These are phyloP conservation scores for Coemansia sp. DNA, from an alignment of 192 early-diverging fungal genomes.

Conservation along the genomic window DNA sequence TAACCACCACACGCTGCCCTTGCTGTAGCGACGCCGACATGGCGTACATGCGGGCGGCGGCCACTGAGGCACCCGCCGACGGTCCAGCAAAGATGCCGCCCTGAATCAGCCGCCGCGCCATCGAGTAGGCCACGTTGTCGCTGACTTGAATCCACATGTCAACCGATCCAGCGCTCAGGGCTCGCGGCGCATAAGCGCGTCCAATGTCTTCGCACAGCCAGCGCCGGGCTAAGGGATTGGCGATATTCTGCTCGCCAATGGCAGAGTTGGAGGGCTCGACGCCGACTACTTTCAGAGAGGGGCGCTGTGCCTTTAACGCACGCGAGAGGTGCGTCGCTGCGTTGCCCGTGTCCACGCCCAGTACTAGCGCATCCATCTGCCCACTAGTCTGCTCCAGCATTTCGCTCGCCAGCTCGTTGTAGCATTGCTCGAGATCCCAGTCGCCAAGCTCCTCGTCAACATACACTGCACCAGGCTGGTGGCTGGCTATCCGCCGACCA, in stretches of 20 bases:
- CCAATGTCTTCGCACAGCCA: slow-evolving; percentile 79
- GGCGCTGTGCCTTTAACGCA: slow-evolving; percentile 58
- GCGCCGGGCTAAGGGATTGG: slow-evolving; percentile 40
- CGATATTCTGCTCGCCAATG: slow-evolving; percentile 46
- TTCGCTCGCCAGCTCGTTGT: slow-evolving; percentile 64
- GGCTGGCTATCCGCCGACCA: slow-evolving; percentile 59
- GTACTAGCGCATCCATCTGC: slow-evolving; percentile 62
- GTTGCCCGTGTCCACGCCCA: slow-evolving; percentile 72
- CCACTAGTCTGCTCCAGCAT: slow-evolving; percentile 62
- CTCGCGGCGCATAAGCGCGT: slow-evolving; percentile 61
- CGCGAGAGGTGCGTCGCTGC: slow-evolving; percentile 64
- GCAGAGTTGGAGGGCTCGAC: slow-evolving; percentile 72
- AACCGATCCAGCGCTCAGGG: slow-evolving; percentile 57
- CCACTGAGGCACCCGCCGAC: slow-evolving; percentile 68
- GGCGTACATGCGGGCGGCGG: slow-evolving; percentile 61
- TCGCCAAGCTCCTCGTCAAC: slow-evolving; percentile 64
- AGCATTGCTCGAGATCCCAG: slow-evolving; percentile 40
- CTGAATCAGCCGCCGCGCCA: slow-evolving; percentile 65
- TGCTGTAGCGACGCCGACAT: slow-evolving; percentile 28
- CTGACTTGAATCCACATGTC: slow-evolving; percentile 72
- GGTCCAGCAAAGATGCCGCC: slow-evolving; percentile 67
- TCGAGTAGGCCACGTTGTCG: slow-evolving; percentile 72
- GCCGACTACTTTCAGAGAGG: slow-evolving; percentile 63
- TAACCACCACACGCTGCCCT: slow-evolving; percentile 52
- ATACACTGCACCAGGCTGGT: slow-evolving; percentile 58